phyloP scores from a whole-genome alignment of 2,329 filamentous ascomycete species.

The Hypoxylon rubiginosum region DNA sequence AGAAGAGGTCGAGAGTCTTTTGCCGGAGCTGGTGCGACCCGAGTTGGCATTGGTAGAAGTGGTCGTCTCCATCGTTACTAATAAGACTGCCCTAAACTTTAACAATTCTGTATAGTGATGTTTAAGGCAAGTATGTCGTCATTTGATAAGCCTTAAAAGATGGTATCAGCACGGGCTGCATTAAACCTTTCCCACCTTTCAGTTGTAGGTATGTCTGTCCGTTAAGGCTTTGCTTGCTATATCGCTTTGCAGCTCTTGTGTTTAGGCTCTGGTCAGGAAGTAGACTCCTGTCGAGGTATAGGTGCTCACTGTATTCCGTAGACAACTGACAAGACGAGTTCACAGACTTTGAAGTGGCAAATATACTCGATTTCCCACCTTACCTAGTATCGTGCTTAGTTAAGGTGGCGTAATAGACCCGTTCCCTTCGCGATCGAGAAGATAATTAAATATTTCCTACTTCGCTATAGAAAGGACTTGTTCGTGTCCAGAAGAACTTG shows the following conservation, averaged over 20 bases:
- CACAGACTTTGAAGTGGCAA: slow-evolving; percentile 28
- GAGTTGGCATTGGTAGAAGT: slow-evolving; percentile 29
- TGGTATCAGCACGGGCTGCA: slow-evolving; percentile 19
- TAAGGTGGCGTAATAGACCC: slow-evolving; percentile 18
- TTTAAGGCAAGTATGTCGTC: slow-evolving; percentile 26
- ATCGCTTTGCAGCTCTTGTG: background rate
- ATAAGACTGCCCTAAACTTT: slow-evolving; percentile 14
- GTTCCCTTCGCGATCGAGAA: slow-evolving; percentile 15
- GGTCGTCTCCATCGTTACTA: slow-evolving; percentile 33
- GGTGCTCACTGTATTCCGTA: too few species aligned
- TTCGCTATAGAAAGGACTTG: slow-evolving; percentile 8
- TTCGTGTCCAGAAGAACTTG: slow-evolving; percentile 6
- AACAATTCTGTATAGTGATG: slow-evolving; percentile 24
- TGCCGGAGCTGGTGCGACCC: slow-evolving; percentile 35
- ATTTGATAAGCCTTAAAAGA: slow-evolving; percentile 25
- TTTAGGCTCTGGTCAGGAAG: slow-evolving; percentile 6
- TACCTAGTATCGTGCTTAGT: slow-evolving; percentile 16
- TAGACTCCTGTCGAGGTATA: slow-evolving; percentile 5
- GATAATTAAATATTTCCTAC: slow-evolving; percentile 4
- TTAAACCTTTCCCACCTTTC: slow-evolving; percentile 20
- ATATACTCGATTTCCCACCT: slow-evolving; percentile 14
- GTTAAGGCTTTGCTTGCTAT: too few species aligned
- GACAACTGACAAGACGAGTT: slow-evolving; percentile 2
- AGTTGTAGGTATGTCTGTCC: background rate
- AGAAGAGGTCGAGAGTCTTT: slow-evolving; percentile 40